Conservation (phyloP, 805 yeast genomes). For the Pichia paraexigua region DNA sequence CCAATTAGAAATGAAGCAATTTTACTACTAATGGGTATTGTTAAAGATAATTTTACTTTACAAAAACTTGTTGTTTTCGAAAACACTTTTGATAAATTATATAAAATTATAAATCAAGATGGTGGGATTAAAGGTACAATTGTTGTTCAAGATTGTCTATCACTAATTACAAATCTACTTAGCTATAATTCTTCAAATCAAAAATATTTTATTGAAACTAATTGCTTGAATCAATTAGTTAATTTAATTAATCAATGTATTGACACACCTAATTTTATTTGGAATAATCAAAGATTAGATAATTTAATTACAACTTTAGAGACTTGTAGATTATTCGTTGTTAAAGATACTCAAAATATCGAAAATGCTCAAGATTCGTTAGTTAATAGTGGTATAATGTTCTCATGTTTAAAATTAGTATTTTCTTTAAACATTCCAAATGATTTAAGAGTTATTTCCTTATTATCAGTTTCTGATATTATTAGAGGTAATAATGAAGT, state of each 20-base stretch:
- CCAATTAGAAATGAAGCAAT: slow-evolving; percentile 87
- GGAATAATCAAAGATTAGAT: slow-evolving; percentile 70
- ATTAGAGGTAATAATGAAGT: slow-evolving; percentile 57
- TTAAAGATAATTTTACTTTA: slow-evolving; percentile 71
- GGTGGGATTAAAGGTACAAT: slow-evolving; percentile 86
- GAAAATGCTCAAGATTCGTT: slow-evolving; percentile 53
- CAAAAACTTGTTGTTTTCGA: slow-evolving; percentile 94
- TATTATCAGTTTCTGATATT: slow-evolving; percentile 70
- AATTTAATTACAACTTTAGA: slow-evolving; percentile 64
- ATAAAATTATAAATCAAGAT: slow-evolving; percentile 73
- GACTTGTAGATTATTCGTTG: slow-evolving; percentile 63
- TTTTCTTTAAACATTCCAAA: slow-evolving; percentile 62
- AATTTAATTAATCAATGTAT: slow-evolving; percentile 56
- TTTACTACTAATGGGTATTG: slow-evolving; percentile 73
- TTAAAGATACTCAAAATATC: slow-evolving; percentile 64
- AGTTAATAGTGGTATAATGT: slow-evolving; percentile 52
- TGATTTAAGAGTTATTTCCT: slow-evolving; percentile 56
- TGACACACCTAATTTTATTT: slow-evolving; percentile 28
- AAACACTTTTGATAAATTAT: slow-evolving; percentile 77
- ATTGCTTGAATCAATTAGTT: slow-evolving; percentile 61
- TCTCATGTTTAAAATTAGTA: slow-evolving; percentile 59
- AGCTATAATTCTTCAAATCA: slow-evolving; percentile 87
- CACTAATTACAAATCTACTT: slow-evolving; percentile 62
- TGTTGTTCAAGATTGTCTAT: slow-evolving; percentile 84
- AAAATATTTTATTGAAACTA: slow-evolving; percentile 78